Conservation (phyloP, 352 stramenopile genomes). For the Phytopythium delawarense region DNA sequence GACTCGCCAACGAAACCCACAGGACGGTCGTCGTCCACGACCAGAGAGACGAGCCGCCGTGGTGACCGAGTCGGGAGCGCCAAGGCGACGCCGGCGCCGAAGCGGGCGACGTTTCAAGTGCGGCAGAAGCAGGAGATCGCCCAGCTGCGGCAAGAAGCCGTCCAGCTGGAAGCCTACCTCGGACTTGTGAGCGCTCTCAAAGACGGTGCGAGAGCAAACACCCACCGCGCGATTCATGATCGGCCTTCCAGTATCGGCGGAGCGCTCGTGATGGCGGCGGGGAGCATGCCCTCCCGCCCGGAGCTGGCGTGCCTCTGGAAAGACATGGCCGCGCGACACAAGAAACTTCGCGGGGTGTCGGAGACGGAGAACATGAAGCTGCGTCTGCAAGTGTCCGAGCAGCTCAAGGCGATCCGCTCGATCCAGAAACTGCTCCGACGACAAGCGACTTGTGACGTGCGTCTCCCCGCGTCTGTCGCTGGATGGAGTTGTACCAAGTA, state of each 20-base stretch:
- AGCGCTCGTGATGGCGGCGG: background rate
- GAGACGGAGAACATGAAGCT: conserved; percentile 13
- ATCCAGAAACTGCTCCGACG: conserved; percentile 3
- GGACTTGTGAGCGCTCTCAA: conserved; percentile 9
- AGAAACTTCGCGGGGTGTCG: conserved; percentile 11
- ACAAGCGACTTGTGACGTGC: background rate
- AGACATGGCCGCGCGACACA: conserved; percentile 19
- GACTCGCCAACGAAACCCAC: background rate
- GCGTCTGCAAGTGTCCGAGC: background rate
- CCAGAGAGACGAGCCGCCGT: background rate
- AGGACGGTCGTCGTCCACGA: background rate
- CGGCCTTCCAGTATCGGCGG: background rate
- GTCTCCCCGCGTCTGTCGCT: background rate
- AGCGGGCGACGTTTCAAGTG: background rate
- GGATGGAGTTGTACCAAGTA: background rate
- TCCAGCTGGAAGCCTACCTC: conserved; percentile 21
- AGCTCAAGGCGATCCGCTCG: conserved; percentile 1
- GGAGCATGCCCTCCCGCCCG: background rate
- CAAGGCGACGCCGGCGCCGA: background rate
- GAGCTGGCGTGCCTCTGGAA: conserved; percentile 11
- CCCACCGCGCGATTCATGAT: background rate
- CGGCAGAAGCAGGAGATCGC: conserved; percentile 29
- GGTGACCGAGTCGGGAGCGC: background rate
- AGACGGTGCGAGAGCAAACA: background rate
- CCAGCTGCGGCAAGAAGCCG: conserved; percentile 16